Evolutionary conservation across 352 stramenopile species (phyloP), one percentile per base, ranked within the genome.

Genomic region (Plasmopara halstedii): DNA sequence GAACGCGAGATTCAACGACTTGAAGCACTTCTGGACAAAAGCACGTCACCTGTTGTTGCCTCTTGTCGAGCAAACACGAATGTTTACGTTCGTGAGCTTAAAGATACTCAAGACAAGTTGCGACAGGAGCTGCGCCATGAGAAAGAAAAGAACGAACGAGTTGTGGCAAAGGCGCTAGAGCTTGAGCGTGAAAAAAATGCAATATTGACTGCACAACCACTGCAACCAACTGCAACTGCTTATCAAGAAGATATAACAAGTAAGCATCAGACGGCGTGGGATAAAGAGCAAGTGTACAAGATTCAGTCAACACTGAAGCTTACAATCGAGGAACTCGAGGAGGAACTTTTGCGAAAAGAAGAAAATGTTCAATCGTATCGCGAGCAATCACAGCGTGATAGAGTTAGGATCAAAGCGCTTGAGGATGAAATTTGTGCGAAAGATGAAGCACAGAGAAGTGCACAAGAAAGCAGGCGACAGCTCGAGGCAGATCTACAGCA

Each of bases 321-420:
- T 32, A 89, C 80, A 1, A 85, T 92, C 21, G 61, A 83, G 9
- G 80, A 92, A 41, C 69, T 92, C 2, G 75, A 92, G 41, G 71
- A 89, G n/a, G 80, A 89, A 22, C 54, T 92, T 6, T 67, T 49
- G 1, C 61, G 60, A 22, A 88, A 87, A 61, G 73, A 92, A 32
- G 61, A 74, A 8, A 68, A 88, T 20, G 18, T 79, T 17, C 37
- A 56, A 32, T 58, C 52, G 1, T 76, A 67, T 47, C 70, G 62
- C 8, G 70, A 88, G 31, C 60, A 58, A 32, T 61, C 64, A 9
- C 70, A 85, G 22, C 65, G 66, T 36, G 77, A 86, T 42, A 71
- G 73, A 22, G 41, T 49, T 14, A 64, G 70, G 2, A 62, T 73
- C 14, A 85, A 86, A 42, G 47, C 75, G 9, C 60, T 92, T 1